These are phyloP conservation scores for Pleurotus giganteus DNA, from an alignment of 768 basidiomycete species.

Conservation along the genomic window DNA sequence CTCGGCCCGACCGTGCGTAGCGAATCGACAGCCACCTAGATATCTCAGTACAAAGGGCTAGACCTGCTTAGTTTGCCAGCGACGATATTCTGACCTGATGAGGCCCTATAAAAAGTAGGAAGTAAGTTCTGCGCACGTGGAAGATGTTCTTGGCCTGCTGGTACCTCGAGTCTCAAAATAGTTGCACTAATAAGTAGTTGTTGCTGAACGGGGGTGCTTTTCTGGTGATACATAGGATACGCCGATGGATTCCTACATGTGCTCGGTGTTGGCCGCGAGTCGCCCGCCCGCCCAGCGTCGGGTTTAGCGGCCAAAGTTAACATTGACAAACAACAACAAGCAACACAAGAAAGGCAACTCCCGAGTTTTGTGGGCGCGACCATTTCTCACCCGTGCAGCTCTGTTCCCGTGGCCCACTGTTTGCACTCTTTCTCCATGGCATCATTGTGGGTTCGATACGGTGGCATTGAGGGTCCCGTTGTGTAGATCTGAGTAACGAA, in stretches of 20 bases:
- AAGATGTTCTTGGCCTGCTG: neutral
- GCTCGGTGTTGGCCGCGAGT: neutral
- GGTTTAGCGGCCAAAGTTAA: neutral
- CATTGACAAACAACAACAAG: neutral
- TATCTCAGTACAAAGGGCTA: no score
- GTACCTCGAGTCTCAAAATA: neutral
- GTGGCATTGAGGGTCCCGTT: constrained; percentile 3
- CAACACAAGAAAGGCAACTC: constrained; percentile 1
- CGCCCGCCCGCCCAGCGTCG: neutral
- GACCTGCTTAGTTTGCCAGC: no score
- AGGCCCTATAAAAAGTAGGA: constrained; percentile 7
- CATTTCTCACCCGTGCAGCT: neutral
- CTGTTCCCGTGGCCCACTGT: neutral
- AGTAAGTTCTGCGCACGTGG: constrained; percentile 4
- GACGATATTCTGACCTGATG: no score
- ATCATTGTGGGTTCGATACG: constrained; percentile 4
- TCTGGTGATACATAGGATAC: no score
- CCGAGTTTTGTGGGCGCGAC: neutral
- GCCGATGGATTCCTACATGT: neutral
- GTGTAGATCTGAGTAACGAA: neutral
- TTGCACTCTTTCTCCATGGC: neutral
- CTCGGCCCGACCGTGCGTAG: no score
- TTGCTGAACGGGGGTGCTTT: no score
- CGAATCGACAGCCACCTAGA: no score
- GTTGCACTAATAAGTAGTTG: no score